A percentile compares a stretch with the other conserved stretches of the same genome.
phyloP scores from a whole-genome alignment of 441 rosid species.

The Euphorbia schlechtendalii region DNA sequence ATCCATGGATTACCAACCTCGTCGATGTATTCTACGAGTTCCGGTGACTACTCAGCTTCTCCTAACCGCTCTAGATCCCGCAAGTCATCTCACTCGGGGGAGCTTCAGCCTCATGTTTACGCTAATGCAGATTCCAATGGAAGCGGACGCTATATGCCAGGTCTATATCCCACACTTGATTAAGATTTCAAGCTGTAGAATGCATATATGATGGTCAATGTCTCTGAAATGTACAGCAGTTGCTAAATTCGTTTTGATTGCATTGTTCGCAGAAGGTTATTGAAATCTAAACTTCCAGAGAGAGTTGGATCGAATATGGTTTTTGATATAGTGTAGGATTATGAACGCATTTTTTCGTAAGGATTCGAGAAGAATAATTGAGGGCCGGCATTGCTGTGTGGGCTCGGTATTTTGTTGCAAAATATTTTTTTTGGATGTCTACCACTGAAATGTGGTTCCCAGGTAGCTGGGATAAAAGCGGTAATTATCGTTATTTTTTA shows the following conservation, averaged over 20 bases:
- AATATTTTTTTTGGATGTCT: neutral
- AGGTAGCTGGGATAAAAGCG: conserved; percentile 9
- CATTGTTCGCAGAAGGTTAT: conserved; percentile 5
- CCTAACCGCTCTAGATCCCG: conserved; percentile 46
- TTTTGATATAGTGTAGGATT: conserved; percentile 17
- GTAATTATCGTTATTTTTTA: neutral
- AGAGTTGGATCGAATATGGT: conserved; percentile 9
- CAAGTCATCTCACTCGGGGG: conserved; percentile 61
- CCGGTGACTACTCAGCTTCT: conserved; percentile 41
- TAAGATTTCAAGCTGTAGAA: conserved; percentile 20
- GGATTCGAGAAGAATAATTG: conserved; percentile 22
- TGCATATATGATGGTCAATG: conserved; percentile 9
- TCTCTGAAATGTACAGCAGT: neutral
- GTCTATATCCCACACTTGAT: conserved; percentile 37
- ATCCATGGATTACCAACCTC: conserved; percentile 67
- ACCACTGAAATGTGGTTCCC: neutral
- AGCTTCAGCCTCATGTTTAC: conserved; percentile 40
- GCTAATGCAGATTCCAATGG: conserved; percentile 50
- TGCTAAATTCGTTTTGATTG: conserved; percentile 3
- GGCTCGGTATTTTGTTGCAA: conserved; percentile 16
- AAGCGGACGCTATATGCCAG: conserved; percentile 42
- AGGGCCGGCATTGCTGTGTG: conserved; percentile 20
- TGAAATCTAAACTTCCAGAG: conserved; percentile 11
- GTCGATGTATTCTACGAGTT: conserved; percentile 48
- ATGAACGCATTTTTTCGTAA: conserved; percentile 24